phyloP scores from a whole-genome alignment of 345 rosid species.

The Excoecaria cochinchinensis region DNA sequence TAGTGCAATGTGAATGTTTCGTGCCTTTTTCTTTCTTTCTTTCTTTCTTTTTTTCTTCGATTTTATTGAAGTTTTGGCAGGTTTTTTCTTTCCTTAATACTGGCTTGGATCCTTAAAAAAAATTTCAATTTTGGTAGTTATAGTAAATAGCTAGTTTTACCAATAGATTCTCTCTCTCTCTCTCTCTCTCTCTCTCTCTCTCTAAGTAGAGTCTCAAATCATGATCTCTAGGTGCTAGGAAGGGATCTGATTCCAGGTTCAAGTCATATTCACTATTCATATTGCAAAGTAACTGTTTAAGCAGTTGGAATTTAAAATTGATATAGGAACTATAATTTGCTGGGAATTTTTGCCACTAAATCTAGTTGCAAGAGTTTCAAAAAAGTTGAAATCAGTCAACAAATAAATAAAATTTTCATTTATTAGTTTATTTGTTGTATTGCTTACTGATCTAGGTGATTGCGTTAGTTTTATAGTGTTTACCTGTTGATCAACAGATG shows the following conservation, averaged over 20 bases:
- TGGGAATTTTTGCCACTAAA: not conserved
- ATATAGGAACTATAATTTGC: not conserved
- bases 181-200: too few relatives aligned
- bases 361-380: not conserved
- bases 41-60: not conserved
- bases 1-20: not conserved
- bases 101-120: not conserved
- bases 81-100: not conserved
- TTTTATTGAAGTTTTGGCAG: not conserved
- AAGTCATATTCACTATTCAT: not conserved
- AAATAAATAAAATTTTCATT: not conserved
- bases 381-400: not conserved
- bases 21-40: not conserved
- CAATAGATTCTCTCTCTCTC: too few relatives aligned
- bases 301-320: not conserved
- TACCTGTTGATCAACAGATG: slow-evolving; percentile 48
- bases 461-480: not conserved
- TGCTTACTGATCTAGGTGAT: not conserved
- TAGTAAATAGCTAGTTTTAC: not conserved
- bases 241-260: not conserved
- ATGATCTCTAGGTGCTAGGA: not conserved
- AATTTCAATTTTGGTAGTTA: not conserved
- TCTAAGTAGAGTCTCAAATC: too few relatives aligned
- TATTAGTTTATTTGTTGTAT: not conserved
- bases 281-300: not conserved